phyloP scores from a whole-genome alignment of 768 basidiomycete genomes.

The Leucosporidium yakuticum region DNA sequence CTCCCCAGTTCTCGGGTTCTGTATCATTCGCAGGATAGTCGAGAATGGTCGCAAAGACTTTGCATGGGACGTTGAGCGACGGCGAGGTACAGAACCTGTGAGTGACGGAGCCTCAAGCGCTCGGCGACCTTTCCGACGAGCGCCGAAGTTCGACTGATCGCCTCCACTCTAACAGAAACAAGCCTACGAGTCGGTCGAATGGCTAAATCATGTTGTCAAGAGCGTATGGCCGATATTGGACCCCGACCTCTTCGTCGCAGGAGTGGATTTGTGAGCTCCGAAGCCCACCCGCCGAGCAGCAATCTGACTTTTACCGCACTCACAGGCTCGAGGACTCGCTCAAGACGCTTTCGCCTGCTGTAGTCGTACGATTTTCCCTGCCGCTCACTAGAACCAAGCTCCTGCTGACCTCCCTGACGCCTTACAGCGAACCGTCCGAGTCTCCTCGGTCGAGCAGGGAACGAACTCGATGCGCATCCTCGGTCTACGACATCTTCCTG shows the following conservation, averaged over 20 bases:
- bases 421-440: slow-evolving; percentile 2
- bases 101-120: too few species aligned
- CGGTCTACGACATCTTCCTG: slow-evolving; percentile 6
- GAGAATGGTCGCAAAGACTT: too few species aligned
- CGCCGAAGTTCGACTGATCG: too few species aligned
- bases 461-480: slow-evolving; percentile 7
- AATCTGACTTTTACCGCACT: background rate
- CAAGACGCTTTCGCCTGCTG: background rate
- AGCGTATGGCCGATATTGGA: slow-evolving; percentile 8
- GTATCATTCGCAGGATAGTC: too few species aligned
- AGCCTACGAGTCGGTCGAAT: slow-evolving; percentile 3
- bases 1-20: too few species aligned
- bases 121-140: too few species aligned
- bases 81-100: too few species aligned
- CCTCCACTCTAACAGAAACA: too few species aligned
- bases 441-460: slow-evolving; percentile 11
- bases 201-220: slow-evolving; percentile 3
- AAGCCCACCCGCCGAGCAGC: background rate
- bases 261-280: slow-evolving; percentile 1
- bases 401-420: background rate
- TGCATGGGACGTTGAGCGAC: too few species aligned
- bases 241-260: slow-evolving; percentile 5
- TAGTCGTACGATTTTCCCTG: slow-evolving; percentile 4
- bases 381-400: background rate
- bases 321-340: slow-evolving; percentile 14